Evolutionary conservation across 306 rosid species (phyloP).

Genomic region (Delonix regia): DNA sequence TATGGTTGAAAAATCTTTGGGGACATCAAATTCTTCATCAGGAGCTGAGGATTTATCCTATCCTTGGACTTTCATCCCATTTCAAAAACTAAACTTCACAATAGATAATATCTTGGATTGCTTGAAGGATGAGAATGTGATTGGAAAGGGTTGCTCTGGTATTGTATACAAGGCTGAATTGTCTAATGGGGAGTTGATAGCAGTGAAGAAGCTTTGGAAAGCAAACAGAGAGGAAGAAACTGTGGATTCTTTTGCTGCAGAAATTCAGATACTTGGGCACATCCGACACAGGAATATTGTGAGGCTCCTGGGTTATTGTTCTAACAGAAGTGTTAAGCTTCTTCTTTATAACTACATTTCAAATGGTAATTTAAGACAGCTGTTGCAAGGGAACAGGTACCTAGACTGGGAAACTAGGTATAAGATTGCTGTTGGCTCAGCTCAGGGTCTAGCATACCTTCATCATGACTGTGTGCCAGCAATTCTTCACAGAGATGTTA

Average conservation of each 20-base stretch:
- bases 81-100: conserved; percentile 84
- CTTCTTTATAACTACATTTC: conserved; percentile 92
- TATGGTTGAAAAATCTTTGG: conserved; percentile 56
- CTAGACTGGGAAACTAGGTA: conserved; percentile 96
- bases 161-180: conserved; percentile 82
- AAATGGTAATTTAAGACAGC: conserved; percentile 89
- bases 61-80: conserved; percentile 98
- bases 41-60: conserved; percentile 96
- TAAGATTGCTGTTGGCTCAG: conserved; percentile 94
- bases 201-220: conserved; percentile 97
- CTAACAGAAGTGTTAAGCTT: conserved; percentile 86
- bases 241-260: conserved; percentile 88
- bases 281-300: conserved; percentile 95
- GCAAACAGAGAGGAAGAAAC: conserved; percentile 82
- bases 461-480: conserved; percentile 96
- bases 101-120: conserved; percentile 83
- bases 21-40: conserved; percentile 44
- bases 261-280: conserved; percentile 95
- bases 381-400: conserved; percentile 78
- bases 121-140: conserved; percentile 86
- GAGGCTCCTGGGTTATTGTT: conserved; percentile 88
- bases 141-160: conserved; percentile 94
- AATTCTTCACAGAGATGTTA: conserved; percentile 96
- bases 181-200: conserved; percentile 81
- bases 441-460: conserved; percentile 93